Evolutionary conservation across 176 grass and related monocot species (phyloP), one percentile per base, ranked within the genome.

Genomic region (Poa annua): DNA sequence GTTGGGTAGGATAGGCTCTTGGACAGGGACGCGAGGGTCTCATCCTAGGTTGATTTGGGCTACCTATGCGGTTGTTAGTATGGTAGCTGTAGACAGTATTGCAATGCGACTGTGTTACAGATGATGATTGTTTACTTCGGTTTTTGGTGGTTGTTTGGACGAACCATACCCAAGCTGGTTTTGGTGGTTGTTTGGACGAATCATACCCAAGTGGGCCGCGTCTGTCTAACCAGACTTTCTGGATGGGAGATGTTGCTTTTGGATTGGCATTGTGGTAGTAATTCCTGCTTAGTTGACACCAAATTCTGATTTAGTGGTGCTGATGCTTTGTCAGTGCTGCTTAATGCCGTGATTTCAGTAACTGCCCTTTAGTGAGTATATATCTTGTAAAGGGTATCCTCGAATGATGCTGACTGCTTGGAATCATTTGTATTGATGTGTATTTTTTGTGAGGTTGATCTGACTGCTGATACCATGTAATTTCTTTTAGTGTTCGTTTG

Each of bases 201-300:
- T 19, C n/a, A 17, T 19, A 59, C 61, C n/a, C n/a, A 6, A 12
- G 12, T 71, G 57, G 32, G 22, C 22, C 54, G 33, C 38, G 35
- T 63, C 47, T 39, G 38, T 47, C 54, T 82, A 21, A 26, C 10
- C 34, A 54, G 20, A 9, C 21, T 77, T 50, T 54, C 45, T 73
- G 33, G 42, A 52, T 34, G 62, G 19, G 17, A 16, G 42, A 12
- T 77, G 36, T 13, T 62, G 63, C 77, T 81, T 74, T 53, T 20
- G 42, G 70, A 11, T 71, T 45, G 51, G 21, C 60, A 24, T 45
- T 20, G 25, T 77, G 15, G 33, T 61, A 70, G 33, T 61, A 70
- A 72, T 78, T 45, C 32, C 71, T 14, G 13, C 42, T 79, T 72
- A 56, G 38, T 26, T 66, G 78, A 34, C 25, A 20, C 79, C 15